Base-by-base conservation (phyloP, 768 basidiomycete genomes). In the Suillus plorans region DNA sequence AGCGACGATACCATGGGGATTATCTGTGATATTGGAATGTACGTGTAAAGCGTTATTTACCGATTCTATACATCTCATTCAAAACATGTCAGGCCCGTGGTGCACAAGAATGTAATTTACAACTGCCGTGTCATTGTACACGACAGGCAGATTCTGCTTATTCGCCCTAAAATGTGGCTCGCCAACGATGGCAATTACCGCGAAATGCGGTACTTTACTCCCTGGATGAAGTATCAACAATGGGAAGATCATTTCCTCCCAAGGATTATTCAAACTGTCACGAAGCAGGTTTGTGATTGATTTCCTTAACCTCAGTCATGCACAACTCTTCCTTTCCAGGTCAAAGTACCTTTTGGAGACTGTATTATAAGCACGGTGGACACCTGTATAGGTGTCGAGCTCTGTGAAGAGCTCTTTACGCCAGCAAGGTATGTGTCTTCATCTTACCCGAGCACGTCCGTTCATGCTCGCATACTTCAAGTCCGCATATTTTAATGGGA, bases 81-180 rank as follows among this genome's bases (percentile, higher is more conserved):
- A 9, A 13, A 14, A 14, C 16, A 56, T 18, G 4, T 16, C 65
- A 99, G 97, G 97, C 97, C 97, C 1, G 86, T 99, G 62, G 85
- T 90, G 2, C 97, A 99, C 84, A 98, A 98, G 84, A 99, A 97
- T 74, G 95, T 95, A 56, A 96, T 91, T 68, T 99, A 98, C 80
- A 99, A 99, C 73, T 97, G 95, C 75, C 90, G 97, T 22, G 83
- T 99, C 42, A 89, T 99, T 74, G 86, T 96, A 50, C 85, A 94
- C 72, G 83, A 95, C 77, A 83, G 87, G 63, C 85, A 93, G 78
- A 95, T 99, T 65, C 78, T 98, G 1, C 87, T 98, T 67, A 99
- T 99, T 68, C 88, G 97, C 28, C 97, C 97, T 0, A 99, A 99
- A 81, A 96, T 99, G 96, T 99, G 97, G 97, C 82, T 99, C 53